Percentiles rank a stretch among this genome's conserved stretches.
These are phyloP conservation scores for Leishmania turanica DNA, from an alignment of 208 protist genomes.

Conservation along the genomic window DNA sequence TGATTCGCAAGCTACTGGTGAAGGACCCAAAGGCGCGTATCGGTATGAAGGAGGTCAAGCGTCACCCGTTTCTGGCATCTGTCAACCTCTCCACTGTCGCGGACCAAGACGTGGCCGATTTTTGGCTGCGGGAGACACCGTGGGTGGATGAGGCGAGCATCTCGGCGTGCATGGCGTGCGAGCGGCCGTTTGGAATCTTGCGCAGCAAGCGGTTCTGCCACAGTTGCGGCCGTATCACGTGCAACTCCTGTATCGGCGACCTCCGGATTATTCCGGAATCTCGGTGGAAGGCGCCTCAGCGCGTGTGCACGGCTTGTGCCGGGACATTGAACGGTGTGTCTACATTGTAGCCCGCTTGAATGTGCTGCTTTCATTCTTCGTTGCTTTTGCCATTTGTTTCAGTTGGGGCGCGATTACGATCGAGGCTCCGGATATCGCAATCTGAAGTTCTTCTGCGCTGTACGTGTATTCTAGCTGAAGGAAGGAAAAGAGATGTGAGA, in stretches of 20 bases:
- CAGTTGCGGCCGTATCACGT: slow-evolving; percentile 88
- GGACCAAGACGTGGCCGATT: slow-evolving; percentile 34
- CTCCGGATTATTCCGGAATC: slow-evolving; percentile 50
- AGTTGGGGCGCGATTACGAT: not conserved
- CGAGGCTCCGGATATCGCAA: not conserved
- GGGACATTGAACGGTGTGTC: slow-evolving; percentile 12
- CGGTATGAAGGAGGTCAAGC: slow-evolving; percentile 65
- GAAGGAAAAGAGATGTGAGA: not conserved
- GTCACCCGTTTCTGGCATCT: slow-evolving; percentile 77
- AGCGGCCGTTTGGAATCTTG: slow-evolving; percentile 52
- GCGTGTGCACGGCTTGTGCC: slow-evolving; percentile 51
- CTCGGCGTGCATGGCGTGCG: slow-evolving; percentile 71
- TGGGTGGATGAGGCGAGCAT: slow-evolving; percentile 83
- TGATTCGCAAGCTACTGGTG: slow-evolving; percentile 75
- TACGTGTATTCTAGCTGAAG: not conserved
- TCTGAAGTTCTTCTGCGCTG: not conserved
- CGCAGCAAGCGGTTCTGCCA: slow-evolving; percentile 80
- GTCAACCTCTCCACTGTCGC: slow-evolving; percentile 65
- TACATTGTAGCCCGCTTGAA: not conserved
- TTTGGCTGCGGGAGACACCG: slow-evolving; percentile 77
- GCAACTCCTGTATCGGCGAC: slow-evolving; percentile 60
- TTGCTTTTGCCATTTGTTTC: slow-evolving; percentile 3
- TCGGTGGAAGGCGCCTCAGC: slow-evolving; percentile 34
- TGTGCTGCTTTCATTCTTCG: not conserved
- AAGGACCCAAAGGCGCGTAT: slow-evolving; percentile 75